phyloP scores from a whole-genome alignment of 495 filamentous ascomycete genomes.

The Immersiella caudata region DNA sequence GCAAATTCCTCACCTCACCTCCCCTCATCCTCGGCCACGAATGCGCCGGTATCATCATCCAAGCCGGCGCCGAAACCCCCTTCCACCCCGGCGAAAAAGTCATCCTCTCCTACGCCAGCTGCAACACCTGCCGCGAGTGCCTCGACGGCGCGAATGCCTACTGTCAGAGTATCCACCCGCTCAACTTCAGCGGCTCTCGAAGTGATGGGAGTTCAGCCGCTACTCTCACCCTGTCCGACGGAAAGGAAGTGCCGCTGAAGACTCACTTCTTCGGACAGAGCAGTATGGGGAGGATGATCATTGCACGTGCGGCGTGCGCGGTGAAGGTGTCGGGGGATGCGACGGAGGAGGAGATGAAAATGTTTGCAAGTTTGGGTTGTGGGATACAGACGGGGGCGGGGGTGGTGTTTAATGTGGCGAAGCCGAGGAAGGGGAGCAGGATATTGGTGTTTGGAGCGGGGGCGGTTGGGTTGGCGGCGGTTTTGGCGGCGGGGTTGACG shows the following conservation, averaged over 20 bases:
- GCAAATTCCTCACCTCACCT: conserved; percentile 18
- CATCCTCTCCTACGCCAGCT: conserved; percentile 22
- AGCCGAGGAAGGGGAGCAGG: conserved; percentile 6
- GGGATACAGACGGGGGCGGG: conserved; percentile 26
- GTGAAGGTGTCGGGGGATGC: conserved; percentile 7
- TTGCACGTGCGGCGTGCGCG: conserved; percentile 20
- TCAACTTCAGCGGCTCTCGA: conserved; percentile 12
- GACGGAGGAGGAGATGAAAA: conserved; percentile 12
- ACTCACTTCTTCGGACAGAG: conserved; percentile 25
- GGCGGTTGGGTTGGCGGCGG: conserved; percentile 22
- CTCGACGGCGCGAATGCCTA: conserved; percentile 17
- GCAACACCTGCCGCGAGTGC: conserved; percentile 13
- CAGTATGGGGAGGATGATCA: conserved; percentile 16
- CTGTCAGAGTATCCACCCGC: not conserved
- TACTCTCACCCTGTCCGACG: not conserved
- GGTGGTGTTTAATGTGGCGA: conserved; percentile 19
- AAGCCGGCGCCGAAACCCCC: not conserved
- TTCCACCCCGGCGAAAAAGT: conserved; percentile 21
- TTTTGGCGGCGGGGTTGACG: conserved; percentile 19
- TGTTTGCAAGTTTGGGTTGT: conserved; percentile 23
- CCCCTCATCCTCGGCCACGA: conserved; percentile 27
- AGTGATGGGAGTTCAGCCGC: conserved; percentile 2
- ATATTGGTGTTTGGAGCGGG: conserved; percentile 24
- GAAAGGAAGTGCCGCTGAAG: not conserved
- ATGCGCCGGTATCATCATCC: conserved; percentile 19